Evolutionary conservation across 225 moss, liverwort and hornwort genomes (phyloP).

Genomic region (Bryoerythrophyllum caledonicum): DNA sequence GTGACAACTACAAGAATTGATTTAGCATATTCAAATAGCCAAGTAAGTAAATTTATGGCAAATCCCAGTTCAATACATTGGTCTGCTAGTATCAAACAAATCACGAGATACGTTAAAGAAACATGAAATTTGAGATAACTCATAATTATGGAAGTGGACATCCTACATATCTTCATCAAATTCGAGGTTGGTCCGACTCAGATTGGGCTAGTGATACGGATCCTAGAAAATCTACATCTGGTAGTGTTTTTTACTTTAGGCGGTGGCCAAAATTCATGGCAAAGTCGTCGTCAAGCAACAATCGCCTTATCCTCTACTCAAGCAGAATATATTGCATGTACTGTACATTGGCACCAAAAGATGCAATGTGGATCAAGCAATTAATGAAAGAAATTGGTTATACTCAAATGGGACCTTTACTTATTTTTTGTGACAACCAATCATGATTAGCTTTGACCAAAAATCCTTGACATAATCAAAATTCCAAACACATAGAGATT

Average conservation of each 20-base stretch:
- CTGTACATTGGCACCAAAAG: not conserved
- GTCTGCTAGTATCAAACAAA: not conserved
- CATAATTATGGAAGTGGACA: not conserved
- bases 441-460: no score
- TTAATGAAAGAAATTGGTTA: not conserved
- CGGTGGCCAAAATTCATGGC: not conserved
- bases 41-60: slow-evolving; percentile 5
- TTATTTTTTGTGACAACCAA: no score
- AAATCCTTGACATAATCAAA: no score
- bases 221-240: not conserved
- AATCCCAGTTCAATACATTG: not conserved
- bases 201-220: not conserved
- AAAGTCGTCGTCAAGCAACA: not conserved
- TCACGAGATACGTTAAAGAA: no score
- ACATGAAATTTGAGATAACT: not conserved
- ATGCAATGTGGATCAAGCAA: not conserved
- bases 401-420: no score
- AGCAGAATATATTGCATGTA: not conserved
- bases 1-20: no score
- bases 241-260: not conserved
- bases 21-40: not conserved
- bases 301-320: not conserved
- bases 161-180: not conserved
- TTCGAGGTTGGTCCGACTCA: not conserved
- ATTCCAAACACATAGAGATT: no score